phyloP scores from a whole-genome alignment of 768 basidiomycete genomes.

The Suillus subaureus region DNA sequence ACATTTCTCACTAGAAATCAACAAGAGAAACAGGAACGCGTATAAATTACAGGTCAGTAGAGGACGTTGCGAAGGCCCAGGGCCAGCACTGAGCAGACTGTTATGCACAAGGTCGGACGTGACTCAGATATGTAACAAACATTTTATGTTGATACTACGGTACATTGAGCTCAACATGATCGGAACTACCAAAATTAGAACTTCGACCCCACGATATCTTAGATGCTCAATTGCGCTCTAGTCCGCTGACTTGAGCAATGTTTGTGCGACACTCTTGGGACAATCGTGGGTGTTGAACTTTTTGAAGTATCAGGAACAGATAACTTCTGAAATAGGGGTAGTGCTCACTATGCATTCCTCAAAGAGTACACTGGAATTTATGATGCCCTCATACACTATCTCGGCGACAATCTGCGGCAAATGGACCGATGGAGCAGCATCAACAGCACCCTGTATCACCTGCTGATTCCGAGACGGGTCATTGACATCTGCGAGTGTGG shows the following conservation, averaged over 20 bases:
- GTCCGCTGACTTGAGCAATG: no score
- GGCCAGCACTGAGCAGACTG: neutral
- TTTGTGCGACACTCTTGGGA: no score
- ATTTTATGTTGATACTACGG: no score
- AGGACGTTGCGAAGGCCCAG: neutral
- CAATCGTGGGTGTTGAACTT: neutral
- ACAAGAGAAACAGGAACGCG: neutral
- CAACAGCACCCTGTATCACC: constrained; percentile 22
- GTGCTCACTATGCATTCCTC: constrained; percentile 26
- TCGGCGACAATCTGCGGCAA: constrained; percentile 27
- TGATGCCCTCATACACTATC: constrained; percentile 19
- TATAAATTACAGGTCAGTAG: neutral
- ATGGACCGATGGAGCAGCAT: constrained; percentile 19
- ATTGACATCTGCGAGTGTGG: constrained; percentile 15
- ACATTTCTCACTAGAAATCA: neutral
- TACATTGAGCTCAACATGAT: no score
- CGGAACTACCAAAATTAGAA: no score
- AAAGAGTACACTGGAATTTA: constrained; percentile 26
- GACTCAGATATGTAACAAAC: no score
- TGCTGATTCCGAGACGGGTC: constrained; percentile 18
- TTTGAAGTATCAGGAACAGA: neutral
- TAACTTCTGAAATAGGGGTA: no score
- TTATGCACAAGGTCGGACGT: neutral
- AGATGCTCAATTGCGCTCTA: no score
- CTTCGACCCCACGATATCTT: no score